A percentile compares a stretch with the other conserved stretches of the same genome.
Conservation (phyloP, 2,329 filamentous ascomycete species). For the Claviceps arundinis region DNA sequence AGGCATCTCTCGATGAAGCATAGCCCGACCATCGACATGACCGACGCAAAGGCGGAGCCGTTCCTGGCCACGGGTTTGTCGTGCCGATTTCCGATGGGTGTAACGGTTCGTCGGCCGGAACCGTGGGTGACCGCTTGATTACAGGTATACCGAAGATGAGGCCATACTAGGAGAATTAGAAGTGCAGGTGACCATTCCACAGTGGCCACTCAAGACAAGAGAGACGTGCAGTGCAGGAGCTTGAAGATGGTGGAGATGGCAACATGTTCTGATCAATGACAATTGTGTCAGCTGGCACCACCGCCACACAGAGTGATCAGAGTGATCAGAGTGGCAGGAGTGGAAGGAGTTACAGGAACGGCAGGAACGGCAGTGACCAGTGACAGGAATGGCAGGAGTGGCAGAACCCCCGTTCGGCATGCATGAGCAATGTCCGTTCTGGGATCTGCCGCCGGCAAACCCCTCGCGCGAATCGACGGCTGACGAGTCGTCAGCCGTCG, state of each 20-base stretch:
- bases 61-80: background rate
- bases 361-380: background rate
- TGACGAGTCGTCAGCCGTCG: background rate
- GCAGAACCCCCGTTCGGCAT: background rate
- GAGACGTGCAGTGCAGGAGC: background rate
- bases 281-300: background rate
- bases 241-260: background rate
- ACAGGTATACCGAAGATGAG: conserved; percentile 18
- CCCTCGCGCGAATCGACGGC: background rate
- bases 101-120: conserved; percentile 17
- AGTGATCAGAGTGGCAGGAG: background rate
- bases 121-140: conserved; percentile 26
- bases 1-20: conserved; percentile 11
- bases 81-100: conserved; percentile 6
- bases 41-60: background rate
- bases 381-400: background rate
- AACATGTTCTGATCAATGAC: background rate
- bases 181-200: background rate
- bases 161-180: background rate
- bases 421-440: background rate
- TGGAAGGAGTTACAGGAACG: background rate
- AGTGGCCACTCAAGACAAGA: background rate
- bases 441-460: background rate
- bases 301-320: background rate
- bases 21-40: background rate